phyloP scores from a whole-genome alignment of 139 green algal species.

The Picochlorum sp. region DNA sequence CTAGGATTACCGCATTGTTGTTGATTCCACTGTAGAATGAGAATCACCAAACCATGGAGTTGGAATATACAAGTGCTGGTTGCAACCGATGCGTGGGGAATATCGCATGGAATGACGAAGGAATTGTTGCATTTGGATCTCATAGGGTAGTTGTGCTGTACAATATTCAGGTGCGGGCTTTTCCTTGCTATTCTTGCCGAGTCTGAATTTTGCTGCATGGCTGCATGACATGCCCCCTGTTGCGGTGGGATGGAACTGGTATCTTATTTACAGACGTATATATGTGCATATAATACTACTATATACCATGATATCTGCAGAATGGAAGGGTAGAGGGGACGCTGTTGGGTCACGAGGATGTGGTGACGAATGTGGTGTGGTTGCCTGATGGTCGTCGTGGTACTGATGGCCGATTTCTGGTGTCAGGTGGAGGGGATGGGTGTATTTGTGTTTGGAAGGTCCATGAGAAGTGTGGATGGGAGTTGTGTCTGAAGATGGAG shows the following conservation, averaged over 20 bases:
- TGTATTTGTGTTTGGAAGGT: slow-evolving; percentile 51
- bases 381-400: background rate
- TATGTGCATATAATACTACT: no score
- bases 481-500: background rate
- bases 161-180: slow-evolving; percentile 17
- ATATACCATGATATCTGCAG: slow-evolving; percentile 23
- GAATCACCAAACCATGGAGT: no score
- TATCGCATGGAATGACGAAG: slow-evolving; percentile 55
- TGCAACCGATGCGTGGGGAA: slow-evolving; percentile 55
- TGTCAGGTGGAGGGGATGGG: slow-evolving; percentile 49
- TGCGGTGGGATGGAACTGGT: no score
- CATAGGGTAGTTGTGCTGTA: slow-evolving; percentile 58
- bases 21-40: no score
- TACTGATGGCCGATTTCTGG: slow-evolving; percentile 8
- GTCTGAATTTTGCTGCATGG: no score
- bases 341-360: slow-evolving; percentile 58
- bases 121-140: slow-evolving; percentile 56
- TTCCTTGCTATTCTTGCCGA: no score
- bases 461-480: background rate
- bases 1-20: no score
- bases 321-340: slow-evolving; percentile 37
- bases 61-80: slow-evolving; percentile 26
- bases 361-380: slow-evolving; percentile 74
- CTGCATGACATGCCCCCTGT: no score
- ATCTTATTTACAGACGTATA: background rate